These are phyloP conservation scores for Amaranthus cruentus DNA, from an alignment of 148 eudicot genomes.

Conservation along the genomic window DNA sequence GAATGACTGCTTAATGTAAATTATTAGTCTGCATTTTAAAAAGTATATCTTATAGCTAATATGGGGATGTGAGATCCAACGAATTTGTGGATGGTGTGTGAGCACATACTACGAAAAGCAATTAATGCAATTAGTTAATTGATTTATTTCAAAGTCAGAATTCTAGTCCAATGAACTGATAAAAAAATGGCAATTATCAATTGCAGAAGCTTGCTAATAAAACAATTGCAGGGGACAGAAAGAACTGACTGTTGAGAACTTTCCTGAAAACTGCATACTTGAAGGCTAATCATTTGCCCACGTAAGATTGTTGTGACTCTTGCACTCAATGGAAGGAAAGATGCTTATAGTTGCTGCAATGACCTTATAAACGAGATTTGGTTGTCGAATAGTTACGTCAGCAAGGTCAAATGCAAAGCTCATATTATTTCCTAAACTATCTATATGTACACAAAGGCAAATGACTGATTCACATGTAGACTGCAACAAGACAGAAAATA, in stretches of 20 bases:
- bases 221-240: conserved; percentile 17
- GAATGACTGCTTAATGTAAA: conserved; percentile 18
- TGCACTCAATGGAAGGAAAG: conserved; percentile 7
- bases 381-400: conserved; percentile 1
- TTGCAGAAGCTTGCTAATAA: conserved; percentile 18
- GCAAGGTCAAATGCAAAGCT: conserved; percentile 18
- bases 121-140: conserved; percentile 22
- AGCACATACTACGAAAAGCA: conserved; percentile 19
- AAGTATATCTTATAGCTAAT: conserved; percentile 2
- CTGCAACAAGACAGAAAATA: background rate
- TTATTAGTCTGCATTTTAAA: conserved; percentile 7
- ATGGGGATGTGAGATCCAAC: conserved; percentile 23
- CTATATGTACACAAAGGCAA: conserved; percentile 1
- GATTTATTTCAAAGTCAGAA: conserved; percentile 17
- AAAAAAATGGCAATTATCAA: background rate
- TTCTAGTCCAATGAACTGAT: conserved; percentile 27
- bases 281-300: conserved; percentile 24
- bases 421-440: background rate
- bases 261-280: conserved; percentile 21
- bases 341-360: conserved; percentile 11
- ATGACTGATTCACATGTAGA: conserved; percentile 6
- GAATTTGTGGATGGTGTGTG: conserved; percentile 21
- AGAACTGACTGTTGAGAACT: conserved; percentile 29
- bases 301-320: conserved; percentile 8
- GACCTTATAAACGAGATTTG: conserved; percentile 7